Base-by-base conservation (phyloP, 495 filamentous ascomycete species). In the Penicillium lagena region DNA sequence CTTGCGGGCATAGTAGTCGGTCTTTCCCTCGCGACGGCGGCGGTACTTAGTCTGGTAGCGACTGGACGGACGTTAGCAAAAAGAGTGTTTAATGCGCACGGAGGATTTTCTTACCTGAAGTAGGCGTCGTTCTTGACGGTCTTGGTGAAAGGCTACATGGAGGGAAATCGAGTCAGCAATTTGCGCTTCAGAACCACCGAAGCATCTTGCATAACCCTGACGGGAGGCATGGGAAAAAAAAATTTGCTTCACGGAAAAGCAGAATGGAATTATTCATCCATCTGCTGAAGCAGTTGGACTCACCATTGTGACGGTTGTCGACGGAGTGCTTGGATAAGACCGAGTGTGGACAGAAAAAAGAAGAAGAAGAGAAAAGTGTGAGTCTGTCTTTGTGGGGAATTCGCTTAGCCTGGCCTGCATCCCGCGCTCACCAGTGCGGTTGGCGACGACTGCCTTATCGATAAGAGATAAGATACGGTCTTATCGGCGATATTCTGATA, bases 21-120 rank as follows among this genome's bases (percentile, higher is more conserved):
- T 99, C 86, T 97, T 99, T 69, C 93, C 93, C 70, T 83, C 68
- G 52, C 93, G 84, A 68, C 93, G 85, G 70, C 93, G 89, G 76
- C 87, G 91, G 87, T 96, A 99, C 83, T 99, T 99, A 71, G 91
- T 95, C 80, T 99, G 93, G 79, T 86, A 99, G 70, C 93, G 89
- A 65, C 90, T 95, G 70, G 14, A 36, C 42, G 39, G n/a, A 47
- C 39, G 37, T 59, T 42, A 59, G 65, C 45, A 55, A 55, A 54
- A 33, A 47, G 45, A 46, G 47, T 35, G 38, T 11, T 35, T 12
- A 9, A 35, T 11, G 11, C 10, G 36, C 17, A 33, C 12, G 42
- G 10, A 14, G 39, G 12, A 37, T 36, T 45, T 13, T 54, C 84
- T 83, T 60, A 95, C 89, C 86, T 91, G 83, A 85, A 96, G 86